Percentiles rank a stretch among this genome's conserved stretches.
Conservation (phyloP, 1,284 basidiomycete species). For the Ceratobasidium sp. region DNA sequence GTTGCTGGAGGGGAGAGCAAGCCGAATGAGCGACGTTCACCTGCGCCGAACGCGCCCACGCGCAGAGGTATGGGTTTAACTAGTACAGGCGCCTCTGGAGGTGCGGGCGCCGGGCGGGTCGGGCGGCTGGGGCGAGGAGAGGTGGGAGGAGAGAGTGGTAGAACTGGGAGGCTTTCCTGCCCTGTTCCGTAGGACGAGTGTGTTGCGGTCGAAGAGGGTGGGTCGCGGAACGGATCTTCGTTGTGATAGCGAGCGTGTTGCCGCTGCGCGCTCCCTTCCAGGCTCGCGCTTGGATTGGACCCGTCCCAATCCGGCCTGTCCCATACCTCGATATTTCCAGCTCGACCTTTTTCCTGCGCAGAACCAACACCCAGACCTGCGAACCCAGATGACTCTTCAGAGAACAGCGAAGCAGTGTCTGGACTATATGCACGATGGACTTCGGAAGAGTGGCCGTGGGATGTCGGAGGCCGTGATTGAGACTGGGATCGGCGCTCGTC, state of each 20-base stretch:
- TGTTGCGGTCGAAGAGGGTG: neutral
- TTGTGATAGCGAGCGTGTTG: slow-evolving; percentile 4
- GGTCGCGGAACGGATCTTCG: slow-evolving; percentile 16
- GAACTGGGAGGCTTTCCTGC: neutral
- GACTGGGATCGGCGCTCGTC: slow-evolving; percentile 18
- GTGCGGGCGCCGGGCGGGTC: neutral
- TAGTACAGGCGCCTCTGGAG: neutral
- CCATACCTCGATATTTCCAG: slow-evolving; percentile 22
- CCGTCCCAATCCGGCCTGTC: slow-evolving; percentile 31
- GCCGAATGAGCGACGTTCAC: slow-evolving; percentile 1
- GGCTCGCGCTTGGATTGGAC: slow-evolving; percentile 18
- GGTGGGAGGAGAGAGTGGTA: slow-evolving; percentile 14
- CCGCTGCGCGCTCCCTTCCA: slow-evolving; percentile 1
- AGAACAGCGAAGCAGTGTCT: slow-evolving; percentile 12
- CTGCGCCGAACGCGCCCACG: slow-evolving; percentile 16
- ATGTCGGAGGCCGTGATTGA: slow-evolving; percentile 3
- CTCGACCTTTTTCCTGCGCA: slow-evolving; percentile 22
- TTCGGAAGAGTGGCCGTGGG: neutral
- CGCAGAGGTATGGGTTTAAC: slow-evolving; percentile 3
- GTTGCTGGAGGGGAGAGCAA: slow-evolving; percentile 19
- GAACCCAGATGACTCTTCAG: slow-evolving; percentile 34
- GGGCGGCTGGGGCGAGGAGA: slow-evolving; percentile 27
- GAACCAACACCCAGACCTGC: slow-evolving; percentile 25
- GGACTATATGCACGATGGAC: neutral
- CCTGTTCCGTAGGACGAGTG: slow-evolving; percentile 25